Evolutionary conservation across 306 rosid genomes (phyloP).

Genomic region (Herpetospermum pedunculosum): DNA sequence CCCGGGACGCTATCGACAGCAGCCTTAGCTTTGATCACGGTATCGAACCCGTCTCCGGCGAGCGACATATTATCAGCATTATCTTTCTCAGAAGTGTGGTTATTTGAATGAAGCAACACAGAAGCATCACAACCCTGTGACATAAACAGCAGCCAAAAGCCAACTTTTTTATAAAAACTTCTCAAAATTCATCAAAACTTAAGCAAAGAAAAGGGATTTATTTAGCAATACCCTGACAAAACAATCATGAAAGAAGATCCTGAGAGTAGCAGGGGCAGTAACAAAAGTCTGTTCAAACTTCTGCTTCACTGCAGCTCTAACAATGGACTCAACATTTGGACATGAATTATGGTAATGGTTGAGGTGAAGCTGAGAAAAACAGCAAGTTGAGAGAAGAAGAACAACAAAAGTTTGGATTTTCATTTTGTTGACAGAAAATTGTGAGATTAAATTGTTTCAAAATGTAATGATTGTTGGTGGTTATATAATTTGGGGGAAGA

Average conservation of each 20-base stretch:
- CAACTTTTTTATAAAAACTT: background rate
- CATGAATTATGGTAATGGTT: slow-evolving; percentile 47
- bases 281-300: slow-evolving; percentile 50
- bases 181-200: background rate
- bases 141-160: background rate
- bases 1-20: slow-evolving; percentile 53
- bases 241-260: slow-evolving; percentile 91
- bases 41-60: slow-evolving; percentile 92
- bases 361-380: slow-evolving; percentile 30
- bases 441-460: background rate
- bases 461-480: background rate
- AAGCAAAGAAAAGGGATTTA: background rate
- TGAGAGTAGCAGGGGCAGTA: slow-evolving; percentile 77
- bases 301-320: slow-evolving; percentile 39
- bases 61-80: slow-evolving; percentile 51
- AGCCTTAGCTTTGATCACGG: slow-evolving; percentile 75
- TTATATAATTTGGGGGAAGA: background rate
- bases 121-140: slow-evolving; percentile 92
- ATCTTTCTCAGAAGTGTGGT: slow-evolving; percentile 50
- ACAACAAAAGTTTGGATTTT: slow-evolving; percentile 4
- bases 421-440: slow-evolving; percentile 21
- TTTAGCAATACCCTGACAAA: slow-evolving; percentile 41
- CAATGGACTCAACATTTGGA: slow-evolving; percentile 66
- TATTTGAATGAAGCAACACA: slow-evolving; percentile 42
- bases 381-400: slow-evolving; percentile 13